phyloP scores from a whole-genome alignment of 495 filamentous ascomycete species.

The Daldinia caldariorum region DNA sequence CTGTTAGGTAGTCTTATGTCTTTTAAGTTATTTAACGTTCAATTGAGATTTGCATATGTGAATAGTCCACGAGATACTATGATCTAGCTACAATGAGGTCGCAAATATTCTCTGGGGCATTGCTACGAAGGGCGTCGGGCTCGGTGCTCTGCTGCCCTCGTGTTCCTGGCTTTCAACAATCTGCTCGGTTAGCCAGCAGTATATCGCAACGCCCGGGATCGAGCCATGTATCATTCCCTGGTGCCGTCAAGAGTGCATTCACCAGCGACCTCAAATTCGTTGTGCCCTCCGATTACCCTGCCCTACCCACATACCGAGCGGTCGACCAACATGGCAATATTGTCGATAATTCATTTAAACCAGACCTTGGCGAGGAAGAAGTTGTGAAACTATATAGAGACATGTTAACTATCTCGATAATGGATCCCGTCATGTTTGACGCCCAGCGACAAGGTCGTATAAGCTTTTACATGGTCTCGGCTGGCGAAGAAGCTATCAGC shows the following conservation, averaged over 20 bases:
- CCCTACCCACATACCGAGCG: constrained; percentile 86
- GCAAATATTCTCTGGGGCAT: constrained; percentile 32
- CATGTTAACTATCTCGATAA: constrained; percentile 81
- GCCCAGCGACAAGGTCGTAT: constrained; percentile 81
- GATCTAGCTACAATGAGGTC: constrained; percentile 40
- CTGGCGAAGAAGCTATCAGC: constrained; percentile 94
- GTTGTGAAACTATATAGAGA: constrained; percentile 70
- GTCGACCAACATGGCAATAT: constrained; percentile 84
- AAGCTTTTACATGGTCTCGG: constrained; percentile 98
- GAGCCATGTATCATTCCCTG: constrained; percentile 85
- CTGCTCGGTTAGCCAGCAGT: constrained; percentile 47
- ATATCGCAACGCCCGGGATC: constrained; percentile 74
- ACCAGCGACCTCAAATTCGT: constrained; percentile 80
- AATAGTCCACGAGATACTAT: constrained; percentile 21
- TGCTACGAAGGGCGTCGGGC: constrained; percentile 32
- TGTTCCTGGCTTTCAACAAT: constrained; percentile 14
- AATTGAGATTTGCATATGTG: constrained; percentile 8
- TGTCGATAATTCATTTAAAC: constrained; percentile 72
- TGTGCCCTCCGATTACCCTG: constrained; percentile 69
- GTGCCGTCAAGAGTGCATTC: constrained; percentile 94
- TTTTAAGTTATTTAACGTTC: constrained; percentile 1
- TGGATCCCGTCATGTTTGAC: constrained; percentile 96
- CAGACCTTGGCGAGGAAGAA: constrained; percentile 74
- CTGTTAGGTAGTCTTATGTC: background rate
- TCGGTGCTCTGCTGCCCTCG: constrained; percentile 36